Base-by-base conservation (phyloP, 176 grass and related monocot genomes). In the Lolium multiflorum region DNA sequence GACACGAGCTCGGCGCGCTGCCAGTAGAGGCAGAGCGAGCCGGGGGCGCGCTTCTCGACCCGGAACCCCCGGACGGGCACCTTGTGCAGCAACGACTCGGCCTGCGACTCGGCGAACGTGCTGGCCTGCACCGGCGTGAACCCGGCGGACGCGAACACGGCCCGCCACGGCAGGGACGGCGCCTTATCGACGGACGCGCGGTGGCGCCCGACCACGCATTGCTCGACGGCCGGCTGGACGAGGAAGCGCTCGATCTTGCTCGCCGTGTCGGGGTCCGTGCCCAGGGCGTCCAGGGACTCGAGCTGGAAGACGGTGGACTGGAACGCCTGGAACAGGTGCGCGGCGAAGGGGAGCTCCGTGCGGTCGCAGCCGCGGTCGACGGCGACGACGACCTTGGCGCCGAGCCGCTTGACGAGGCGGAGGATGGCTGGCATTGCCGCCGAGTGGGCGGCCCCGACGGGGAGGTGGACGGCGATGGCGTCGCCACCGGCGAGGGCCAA, bases 61-160 rank as follows among this genome's bases (percentile, higher is more conserved):
- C 92, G 93, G 86, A 98, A 98, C 8, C 93, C 96, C 83, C 90
- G 87, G 4, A 92, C 88, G 28, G 81, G 81, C 80, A 94, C 88
- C 90, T 91, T 91, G 80, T 92, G 90, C 47, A 95, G 81, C 3
- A 98, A 86, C 16, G 83, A 94, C 86, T 91, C 96, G 3, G 96
- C 96, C 91, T 95, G 96, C 25, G 93, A 84, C 90, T 98, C 96
- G 11, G 93, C 87, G 85, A 94, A 90, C 43, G 86, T 95, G 86
- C 91, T 95, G n/a, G 91, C 79, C 61, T 86, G 90, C 83, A 94
- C 76, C 4, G 93, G 93, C 39, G 82, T 78, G 76, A 95, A 95
- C 44, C 96, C 93, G 16, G 91, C 84, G 5, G 89, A 83, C 56
- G 91, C 55, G 86, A 98, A 89, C 75, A 92, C 77, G 15, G 61